phyloP scores from a whole-genome alignment of 352 stramenopile species.

The Phytophthora citrophthora region DNA sequence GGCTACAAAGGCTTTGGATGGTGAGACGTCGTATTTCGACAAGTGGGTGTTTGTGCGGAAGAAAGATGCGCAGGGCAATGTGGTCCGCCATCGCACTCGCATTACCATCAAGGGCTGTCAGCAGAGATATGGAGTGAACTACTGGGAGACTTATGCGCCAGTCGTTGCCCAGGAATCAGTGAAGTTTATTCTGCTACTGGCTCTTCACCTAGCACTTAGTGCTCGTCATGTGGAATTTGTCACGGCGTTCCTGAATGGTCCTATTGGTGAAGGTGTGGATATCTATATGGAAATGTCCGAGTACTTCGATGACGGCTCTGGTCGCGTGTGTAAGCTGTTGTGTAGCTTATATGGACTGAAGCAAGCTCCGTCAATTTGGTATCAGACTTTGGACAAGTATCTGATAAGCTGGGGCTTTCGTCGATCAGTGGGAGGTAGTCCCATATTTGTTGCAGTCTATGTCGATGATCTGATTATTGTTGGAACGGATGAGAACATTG shows the following conservation, averaged over 20 bases:
- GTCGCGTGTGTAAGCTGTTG: neutral
- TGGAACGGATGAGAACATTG: no score
- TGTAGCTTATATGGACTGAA: neutral
- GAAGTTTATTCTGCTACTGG: neutral
- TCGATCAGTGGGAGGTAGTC: no score
- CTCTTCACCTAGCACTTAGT: no score
- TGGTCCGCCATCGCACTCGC: neutral
- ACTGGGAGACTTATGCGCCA: slow-evolving; percentile 9
- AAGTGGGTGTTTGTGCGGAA: slow-evolving; percentile 11
- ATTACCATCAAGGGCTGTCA: slow-evolving; percentile 14
- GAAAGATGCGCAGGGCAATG: neutral
- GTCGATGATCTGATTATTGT: no score
- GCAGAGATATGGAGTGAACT: neutral
- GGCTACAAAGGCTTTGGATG: neutral
- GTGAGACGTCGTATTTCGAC: slow-evolving; percentile 1
- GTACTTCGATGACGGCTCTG: slow-evolving; percentile 8
- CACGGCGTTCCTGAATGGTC: no score
- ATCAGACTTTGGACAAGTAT: slow-evolving; percentile 9
- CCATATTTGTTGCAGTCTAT: no score
- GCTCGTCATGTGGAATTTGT: no score
- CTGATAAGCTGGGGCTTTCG: neutral
- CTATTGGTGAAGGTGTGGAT: neutral
- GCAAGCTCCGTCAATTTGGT: slow-evolving; percentile 4
- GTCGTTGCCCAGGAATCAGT: neutral
- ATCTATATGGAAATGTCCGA: slow-evolving; percentile 17